A percentile compares a stretch with the other conserved stretches of the same genome.
These are phyloP conservation scores for Rhizoctonia solani DNA, from an alignment of 1,284 basidiomycete genomes.

Conservation along the genomic window DNA sequence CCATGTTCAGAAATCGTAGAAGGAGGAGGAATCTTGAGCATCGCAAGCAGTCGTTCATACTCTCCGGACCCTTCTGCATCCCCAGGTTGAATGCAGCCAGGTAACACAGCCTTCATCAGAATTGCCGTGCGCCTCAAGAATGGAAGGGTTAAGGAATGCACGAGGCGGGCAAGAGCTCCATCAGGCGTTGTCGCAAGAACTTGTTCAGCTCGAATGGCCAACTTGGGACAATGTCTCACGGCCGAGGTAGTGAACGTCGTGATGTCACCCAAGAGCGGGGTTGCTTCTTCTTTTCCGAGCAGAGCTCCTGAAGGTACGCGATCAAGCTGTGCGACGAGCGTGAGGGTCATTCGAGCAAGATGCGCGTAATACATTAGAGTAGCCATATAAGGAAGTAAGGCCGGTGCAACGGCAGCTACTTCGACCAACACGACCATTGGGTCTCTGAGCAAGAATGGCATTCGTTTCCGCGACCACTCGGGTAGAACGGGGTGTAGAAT, in stretches of 20 bases:
- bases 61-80: slow-evolving; percentile 55
- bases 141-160: slow-evolving; percentile 89
- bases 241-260: slow-evolving; percentile 85
- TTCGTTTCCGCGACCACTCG: slow-evolving; percentile 80
- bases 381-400: slow-evolving; percentile 83
- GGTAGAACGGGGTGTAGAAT: slow-evolving; percentile 86
- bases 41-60: slow-evolving; percentile 75
- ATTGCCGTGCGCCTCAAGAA: slow-evolving; percentile 93
- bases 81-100: slow-evolving; percentile 58
- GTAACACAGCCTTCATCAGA: slow-evolving; percentile 77
- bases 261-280: slow-evolving; percentile 73
- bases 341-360: slow-evolving; percentile 81
- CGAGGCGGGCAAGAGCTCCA: slow-evolving; percentile 78
- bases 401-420: slow-evolving; percentile 83
- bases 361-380: slow-evolving; percentile 87
- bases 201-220: slow-evolving; percentile 76
- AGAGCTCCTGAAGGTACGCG: slow-evolving; percentile 57
- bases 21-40: slow-evolving; percentile 78
- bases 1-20: slow-evolving; percentile 73
- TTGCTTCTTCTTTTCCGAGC: slow-evolving; percentile 51
- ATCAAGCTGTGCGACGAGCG: slow-evolving; percentile 69
- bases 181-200: slow-evolving; percentile 78
- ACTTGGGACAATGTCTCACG: slow-evolving; percentile 74
- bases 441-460: slow-evolving; percentile 78
- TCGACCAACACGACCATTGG: slow-evolving; percentile 88